These are phyloP conservation scores for Tripterygium wilfordii DNA, from an alignment of 177 flowering plant genomes.

Conservation along the genomic window DNA sequence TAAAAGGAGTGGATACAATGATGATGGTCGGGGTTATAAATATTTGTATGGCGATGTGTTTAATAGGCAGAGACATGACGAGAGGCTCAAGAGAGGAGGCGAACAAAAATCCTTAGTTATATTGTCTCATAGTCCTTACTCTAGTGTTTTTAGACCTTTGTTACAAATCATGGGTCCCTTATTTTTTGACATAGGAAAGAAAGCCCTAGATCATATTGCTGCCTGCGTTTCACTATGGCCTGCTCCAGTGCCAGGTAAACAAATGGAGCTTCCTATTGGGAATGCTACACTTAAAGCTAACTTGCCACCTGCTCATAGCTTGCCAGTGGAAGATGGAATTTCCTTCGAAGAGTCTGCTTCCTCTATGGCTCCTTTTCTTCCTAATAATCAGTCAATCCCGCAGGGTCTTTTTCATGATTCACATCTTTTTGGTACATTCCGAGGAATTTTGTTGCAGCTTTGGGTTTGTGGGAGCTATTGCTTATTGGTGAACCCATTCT, in stretches of 20 bases:
- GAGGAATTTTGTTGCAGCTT: slow-evolving; percentile 80
- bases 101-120: slow-evolving; percentile 97
- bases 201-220: slow-evolving; percentile 83
- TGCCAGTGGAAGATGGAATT: slow-evolving; percentile 50
- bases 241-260: slow-evolving; percentile 63
- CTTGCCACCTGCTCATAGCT: slow-evolving; percentile 85
- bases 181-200: slow-evolving; percentile 86
- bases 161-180: slow-evolving; percentile 95
- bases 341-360: slow-evolving; percentile 54
- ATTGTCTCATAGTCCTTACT: slow-evolving; percentile 69
- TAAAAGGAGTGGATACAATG: slow-evolving; percentile 9
- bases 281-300: slow-evolving; percentile 77
- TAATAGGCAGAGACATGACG: slow-evolving; percentile 97
- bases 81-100: slow-evolving; percentile 92
- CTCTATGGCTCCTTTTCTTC: slow-evolving; percentile 73
- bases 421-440: slow-evolving; percentile 77
- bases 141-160: slow-evolving; percentile 87
- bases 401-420: slow-evolving; percentile 95
- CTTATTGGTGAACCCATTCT: slow-evolving; percentile 96
- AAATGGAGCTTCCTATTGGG: slow-evolving; percentile 94
- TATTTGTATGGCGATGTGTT: slow-evolving; percentile 91
- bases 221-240: slow-evolving; percentile 86
- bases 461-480: slow-evolving; percentile 93
- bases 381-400: slow-evolving; percentile 75
- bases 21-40: slow-evolving; percentile 16